phyloP scores from a whole-genome alignment of 495 filamentous ascomycete genomes.

The Sabuloglossum arenarium region DNA sequence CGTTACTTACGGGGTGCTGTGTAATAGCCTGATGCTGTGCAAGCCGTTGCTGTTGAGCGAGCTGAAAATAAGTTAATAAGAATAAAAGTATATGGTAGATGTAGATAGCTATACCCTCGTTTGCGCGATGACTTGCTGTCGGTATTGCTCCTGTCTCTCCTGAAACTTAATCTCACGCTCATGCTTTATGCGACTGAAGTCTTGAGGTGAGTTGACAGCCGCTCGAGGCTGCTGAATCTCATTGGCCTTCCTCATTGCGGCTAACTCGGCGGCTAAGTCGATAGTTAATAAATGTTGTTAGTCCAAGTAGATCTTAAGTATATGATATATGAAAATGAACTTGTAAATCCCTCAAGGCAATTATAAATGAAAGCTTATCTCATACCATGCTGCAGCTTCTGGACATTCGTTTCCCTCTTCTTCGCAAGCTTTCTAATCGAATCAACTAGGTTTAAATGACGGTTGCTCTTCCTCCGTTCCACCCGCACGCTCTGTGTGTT shows the following conservation, averaged over 20 bases:
- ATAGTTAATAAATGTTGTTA: constrained; percentile 10
- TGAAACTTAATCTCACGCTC: constrained; percentile 61
- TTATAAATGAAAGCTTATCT: not conserved
- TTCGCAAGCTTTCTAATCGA: constrained; percentile 89
- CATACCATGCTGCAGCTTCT: constrained; percentile 70
- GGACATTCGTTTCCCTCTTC: constrained; percentile 63
- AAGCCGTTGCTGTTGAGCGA: constrained; percentile 8
- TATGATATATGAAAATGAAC: not conserved
- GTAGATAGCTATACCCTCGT: constrained; percentile 31
- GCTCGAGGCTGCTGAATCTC: constrained; percentile 41
- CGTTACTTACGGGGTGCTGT: constrained; percentile 4
- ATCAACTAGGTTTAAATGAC: constrained; percentile 73
- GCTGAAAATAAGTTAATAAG: constrained; percentile 2
- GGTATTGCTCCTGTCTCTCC: constrained; percentile 50
- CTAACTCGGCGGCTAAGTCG: constrained; percentile 33
- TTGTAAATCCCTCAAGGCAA: not conserved
- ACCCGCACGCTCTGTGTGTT: constrained; percentile 58
- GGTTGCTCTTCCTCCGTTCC: constrained; percentile 64
- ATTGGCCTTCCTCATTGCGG: constrained; percentile 48
- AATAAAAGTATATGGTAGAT: not conserved
- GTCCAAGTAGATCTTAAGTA: constrained; percentile 5
- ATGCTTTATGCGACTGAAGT: constrained; percentile 72
- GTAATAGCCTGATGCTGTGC: constrained; percentile 13
- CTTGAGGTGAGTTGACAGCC: constrained; percentile 50
- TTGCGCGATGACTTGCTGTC: constrained; percentile 37